Evolutionary conservation across 345 rosid species (phyloP), one percentile per base, ranked within the genome.

Genomic region (Populus davidiana): DNA sequence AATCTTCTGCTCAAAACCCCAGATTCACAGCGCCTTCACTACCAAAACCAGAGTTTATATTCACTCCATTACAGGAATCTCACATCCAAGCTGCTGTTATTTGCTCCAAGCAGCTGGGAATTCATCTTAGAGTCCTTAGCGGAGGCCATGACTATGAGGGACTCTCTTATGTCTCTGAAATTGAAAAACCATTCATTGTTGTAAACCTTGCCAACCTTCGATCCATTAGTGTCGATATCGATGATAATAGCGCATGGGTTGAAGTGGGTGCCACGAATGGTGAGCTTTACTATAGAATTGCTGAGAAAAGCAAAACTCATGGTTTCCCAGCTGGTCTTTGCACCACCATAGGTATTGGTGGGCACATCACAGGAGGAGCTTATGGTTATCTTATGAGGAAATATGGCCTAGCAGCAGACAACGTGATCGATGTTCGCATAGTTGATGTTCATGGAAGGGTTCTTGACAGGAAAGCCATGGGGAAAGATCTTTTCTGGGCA

Each of bases 141-240:
- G 81, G 81, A 2, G 98, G 98, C 25, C 96, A 89, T 72, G 94
- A 91, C 67, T 91, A 86, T 31, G 95, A 91, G 78, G 94, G 91
- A 8, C 70, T 89, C 27, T 90, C 94, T 17, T 93, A 88, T 56
- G 88, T 88, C 21, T 90, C 93, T 50, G 56, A 50, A 50, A 50
- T 50, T 0, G 64, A 85, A 5, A 25, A 14, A 1, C 75, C 80
- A 8, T 77, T 70, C 44, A 21, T 77, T 21, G 39, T 77, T 20
- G 25, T 77, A 31, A 69, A 70, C 67, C 35, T 77, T 18, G 47
- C 27, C 61, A 77, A 63, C n/a, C 61, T 77, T 9, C 66, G 69
- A 18, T 59, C 39, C 3, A 38, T 62, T n/a, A 43, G 71, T 16
- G 12, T 65, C 14, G 71, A 75, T 25, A 36, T 65, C 1, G 13